Evolutionary conservation across 768 basidiomycete species (phyloP), one percentile per base, ranked within the genome.

Genomic region (Lentinula edodes): DNA sequence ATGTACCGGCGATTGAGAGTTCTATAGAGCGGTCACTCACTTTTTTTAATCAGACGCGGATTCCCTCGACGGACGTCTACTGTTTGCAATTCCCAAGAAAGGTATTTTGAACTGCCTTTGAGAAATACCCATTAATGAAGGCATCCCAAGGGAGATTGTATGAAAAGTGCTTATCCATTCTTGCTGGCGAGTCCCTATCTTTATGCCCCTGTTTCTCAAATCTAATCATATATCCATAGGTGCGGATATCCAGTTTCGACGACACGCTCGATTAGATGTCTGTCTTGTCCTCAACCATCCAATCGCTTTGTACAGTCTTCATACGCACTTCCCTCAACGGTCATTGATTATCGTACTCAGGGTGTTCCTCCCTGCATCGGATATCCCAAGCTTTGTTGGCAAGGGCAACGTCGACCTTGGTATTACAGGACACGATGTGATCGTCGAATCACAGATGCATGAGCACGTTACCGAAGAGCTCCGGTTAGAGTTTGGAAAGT

Each of bases 1-100:
- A 23, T n/a, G 18, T 6, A 43, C 6, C 16, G 5, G 13, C 16
- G 42, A 43, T 43, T 10, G 15, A 16, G 48, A 12, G 10, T 23
- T 10, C 8, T 32, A 52, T 35, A 52, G 20, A 10, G 2, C 7
- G 46, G 35, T 52, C 32, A 52, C 28, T 42, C 41, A 41, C n/a
- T n/a, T 56, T 8, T 3, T 6, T 13, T 12, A 6, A 28, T 59
- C 55, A 84, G 87, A 94, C 72, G 71, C 82, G n/a, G 91, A 94
- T 65, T 76, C 87, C 18, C 81, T 98, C 58, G 82, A 92, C 63
- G 94, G 93, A 52, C 85, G 95, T 46, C 70, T 96, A 63, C 79
- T 99, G 42, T 96, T 99, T 67, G 96, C 95, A 8, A 92, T 99
- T 67, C 96, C 96, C 1, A 98, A 98, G 80, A 99, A 98, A 85